Conservation (phyloP, 805 yeast species). For the Millerozyma miso region DNA sequence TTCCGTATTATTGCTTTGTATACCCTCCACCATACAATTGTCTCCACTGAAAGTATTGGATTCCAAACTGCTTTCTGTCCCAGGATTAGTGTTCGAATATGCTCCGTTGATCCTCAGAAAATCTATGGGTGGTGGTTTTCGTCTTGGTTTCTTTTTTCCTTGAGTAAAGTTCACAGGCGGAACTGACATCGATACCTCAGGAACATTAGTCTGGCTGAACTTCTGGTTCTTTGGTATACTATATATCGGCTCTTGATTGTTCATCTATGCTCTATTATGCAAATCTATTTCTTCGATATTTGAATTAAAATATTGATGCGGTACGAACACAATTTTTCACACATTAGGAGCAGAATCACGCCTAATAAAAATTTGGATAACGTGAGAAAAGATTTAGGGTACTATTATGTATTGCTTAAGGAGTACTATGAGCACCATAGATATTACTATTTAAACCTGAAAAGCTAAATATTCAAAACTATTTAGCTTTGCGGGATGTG, state of each 20-base stretch:
- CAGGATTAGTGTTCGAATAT: constrained; percentile 9
- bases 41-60: constrained; percentile 3
- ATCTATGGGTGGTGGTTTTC: constrained; percentile 44
- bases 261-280: constrained; percentile 2
- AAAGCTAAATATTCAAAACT: too few relatives aligned
- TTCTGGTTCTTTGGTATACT: constrained; percentile 28
- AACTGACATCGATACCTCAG: constrained; percentile 22
- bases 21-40: constrained; percentile 4
- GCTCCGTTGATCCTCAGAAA: constrained; percentile 31
- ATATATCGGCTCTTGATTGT: constrained; percentile 25
- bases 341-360: not conserved
- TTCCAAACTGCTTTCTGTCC: constrained; percentile 3
- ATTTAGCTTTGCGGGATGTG: not conserved
- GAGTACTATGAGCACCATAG: not conserved
- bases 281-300: not conserved
- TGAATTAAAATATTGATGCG: not conserved
- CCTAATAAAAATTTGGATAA: too few relatives aligned
- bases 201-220: constrained; percentile 12
- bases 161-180: constrained; percentile 13
- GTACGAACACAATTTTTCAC: not conserved
- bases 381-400: too few relatives aligned
- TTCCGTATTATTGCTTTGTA: not conserved
- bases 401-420: too few relatives aligned
- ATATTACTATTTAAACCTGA: not conserved
- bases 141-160: constrained; percentile 11